phyloP scores from a whole-genome alignment of 2,329 filamentous ascomycete genomes.

The Macrophomina pseudophaseolina region DNA sequence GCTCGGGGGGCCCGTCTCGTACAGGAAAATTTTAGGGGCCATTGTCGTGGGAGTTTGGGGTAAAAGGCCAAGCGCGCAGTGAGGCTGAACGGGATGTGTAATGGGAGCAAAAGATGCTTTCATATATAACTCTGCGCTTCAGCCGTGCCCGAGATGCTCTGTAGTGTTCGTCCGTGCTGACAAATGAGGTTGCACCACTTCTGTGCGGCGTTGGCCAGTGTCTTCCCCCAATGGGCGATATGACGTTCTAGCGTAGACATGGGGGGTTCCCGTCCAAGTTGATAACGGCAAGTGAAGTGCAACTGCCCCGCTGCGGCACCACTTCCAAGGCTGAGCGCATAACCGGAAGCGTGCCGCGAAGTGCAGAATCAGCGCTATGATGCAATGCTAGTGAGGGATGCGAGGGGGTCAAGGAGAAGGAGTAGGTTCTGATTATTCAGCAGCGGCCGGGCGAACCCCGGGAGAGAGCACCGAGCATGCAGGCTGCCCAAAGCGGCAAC shows the following conservation, averaged over 20 bases:
- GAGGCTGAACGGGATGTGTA: too few species aligned
- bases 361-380: too few species aligned
- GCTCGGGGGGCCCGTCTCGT: background rate
- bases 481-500: background rate
- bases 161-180: background rate
- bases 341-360: too few species aligned
- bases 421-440: too few species aligned
- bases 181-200: background rate
- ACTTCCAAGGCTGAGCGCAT: too few species aligned
- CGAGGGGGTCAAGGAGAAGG: too few species aligned
- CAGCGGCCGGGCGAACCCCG: background rate
- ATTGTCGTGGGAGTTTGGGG: background rate
- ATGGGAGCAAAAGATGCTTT: too few species aligned
- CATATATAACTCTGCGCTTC: too few species aligned
- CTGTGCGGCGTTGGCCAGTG: background rate
- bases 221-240: background rate
- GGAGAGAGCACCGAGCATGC: too few species aligned
- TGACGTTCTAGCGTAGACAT: slow-evolving; percentile 16
- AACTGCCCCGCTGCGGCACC: too few species aligned
- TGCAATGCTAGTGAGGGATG: too few species aligned
- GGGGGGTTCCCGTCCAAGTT: background rate
- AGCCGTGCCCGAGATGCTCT: background rate
- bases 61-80: too few species aligned
- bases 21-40: slow-evolving; percentile 5
- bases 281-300: background rate